Base-by-base conservation (phyloP, 2,329 filamentous ascomycete species). In the Cladosporium sp. region DNA sequence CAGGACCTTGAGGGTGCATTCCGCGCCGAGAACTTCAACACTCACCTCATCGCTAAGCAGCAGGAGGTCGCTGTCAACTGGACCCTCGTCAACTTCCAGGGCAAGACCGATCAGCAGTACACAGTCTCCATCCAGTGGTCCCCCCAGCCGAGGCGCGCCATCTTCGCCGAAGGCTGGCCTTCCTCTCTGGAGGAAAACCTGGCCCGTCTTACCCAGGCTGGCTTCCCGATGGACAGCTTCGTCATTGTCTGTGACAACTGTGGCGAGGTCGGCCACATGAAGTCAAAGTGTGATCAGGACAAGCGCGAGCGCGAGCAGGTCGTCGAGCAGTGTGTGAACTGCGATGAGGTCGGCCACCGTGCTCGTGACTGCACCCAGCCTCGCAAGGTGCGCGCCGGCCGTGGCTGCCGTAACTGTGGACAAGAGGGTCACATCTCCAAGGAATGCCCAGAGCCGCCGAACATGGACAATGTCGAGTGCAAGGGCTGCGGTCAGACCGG, bases 81-180 rank as follows among this genome's bases (percentile, higher is more conserved):
- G 57, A 86, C 82, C 53, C 84, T 85, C 67, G 85, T 88, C 79
- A 83, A 88, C 55, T 70, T 87, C 1, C 83, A 88, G 60, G 85
- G 85, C 4, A 79, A 85, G 46, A 57, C 70, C 15, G 71, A 74
- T 51, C 73, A 75, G 62, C 72, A 73, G 53, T 80, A 73, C 51
- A 67, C 72, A 20, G 69, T 79, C 48, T 71, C 71, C 0, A 74
- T 77, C 61, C 78, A 72, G 60, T 72, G 69, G 56, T 69, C 63
- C 11, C 54, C 62, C 12, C 73, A 76, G 54, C 68, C 75, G 4
- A 71, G 72, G 53, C 76, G 77, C 49, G 64, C 65, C 11, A 70
- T 66, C 38, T 69, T 76, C 16, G 64, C 68, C 16, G 64, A 68
- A 2, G 71, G 72, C 38, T 81, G 77, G 77, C 78, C 78, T 38